Conservation (phyloP, 2,329 filamentous ascomycete genomes). For the Ampelomyces quisqualis region DNA sequence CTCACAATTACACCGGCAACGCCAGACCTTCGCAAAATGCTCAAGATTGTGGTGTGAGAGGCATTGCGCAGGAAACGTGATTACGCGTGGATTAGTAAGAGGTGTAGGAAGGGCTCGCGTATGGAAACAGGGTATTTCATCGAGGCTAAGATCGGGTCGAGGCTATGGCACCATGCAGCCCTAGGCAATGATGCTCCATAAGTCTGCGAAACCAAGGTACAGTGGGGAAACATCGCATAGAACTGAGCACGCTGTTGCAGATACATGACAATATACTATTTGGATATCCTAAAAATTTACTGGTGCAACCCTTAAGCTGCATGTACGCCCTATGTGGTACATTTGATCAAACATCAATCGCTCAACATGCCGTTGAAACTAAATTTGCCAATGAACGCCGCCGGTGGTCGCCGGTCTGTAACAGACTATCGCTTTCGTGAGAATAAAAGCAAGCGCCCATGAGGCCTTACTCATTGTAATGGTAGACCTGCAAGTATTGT, state of each 20-base stretch:
- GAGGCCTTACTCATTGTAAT: slow-evolving; percentile 91
- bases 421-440: slow-evolving; percentile 7
- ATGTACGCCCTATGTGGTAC: slow-evolving; percentile 6
- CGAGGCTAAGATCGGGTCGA: slow-evolving; percentile 2
- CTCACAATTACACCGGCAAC: background rate
- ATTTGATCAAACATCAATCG: slow-evolving; percentile 4
- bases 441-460: too few relatives aligned
- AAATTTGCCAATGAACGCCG: slow-evolving; percentile 29
- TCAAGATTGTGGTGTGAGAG: background rate
- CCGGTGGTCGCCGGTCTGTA: slow-evolving; percentile 21
- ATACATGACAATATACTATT: slow-evolving; percentile 1
- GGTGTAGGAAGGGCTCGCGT: slow-evolving; percentile 1
- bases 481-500: slow-evolving; percentile 65
- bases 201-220: too few relatives aligned
- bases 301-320: slow-evolving; percentile 6
- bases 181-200: too few relatives aligned
- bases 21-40: background rate
- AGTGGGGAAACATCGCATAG: too few relatives aligned
- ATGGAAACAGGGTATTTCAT: slow-evolving; percentile 1
- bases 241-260: too few relatives aligned
- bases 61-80: slow-evolving; percentile 8
- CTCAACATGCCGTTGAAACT: slow-evolving; percentile 4
- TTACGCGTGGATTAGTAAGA: slow-evolving; percentile 14
- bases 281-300: slow-evolving; percentile 5
- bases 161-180: too few relatives aligned